Conservation (phyloP, 768 basidiomycete genomes). For the Mycena indigotica region DNA sequence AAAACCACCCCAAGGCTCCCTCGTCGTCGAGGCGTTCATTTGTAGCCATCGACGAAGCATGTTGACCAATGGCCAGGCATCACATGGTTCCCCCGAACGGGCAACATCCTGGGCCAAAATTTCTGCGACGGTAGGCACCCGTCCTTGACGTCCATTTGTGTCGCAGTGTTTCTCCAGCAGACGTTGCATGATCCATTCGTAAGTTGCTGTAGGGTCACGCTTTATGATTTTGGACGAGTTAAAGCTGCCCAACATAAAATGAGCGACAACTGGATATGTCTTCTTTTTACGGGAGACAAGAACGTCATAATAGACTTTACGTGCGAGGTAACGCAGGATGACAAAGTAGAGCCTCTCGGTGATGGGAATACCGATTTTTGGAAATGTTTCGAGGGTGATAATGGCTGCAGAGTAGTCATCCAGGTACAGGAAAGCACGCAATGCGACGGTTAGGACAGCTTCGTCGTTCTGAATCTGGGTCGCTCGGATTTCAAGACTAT, state of each 20-base stretch:
- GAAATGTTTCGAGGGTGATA: slow-evolving; percentile 38
- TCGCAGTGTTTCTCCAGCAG: slow-evolving; percentile 5
- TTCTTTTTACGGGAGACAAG: neutral
- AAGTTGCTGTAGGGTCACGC: neutral
- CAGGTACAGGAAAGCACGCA: slow-evolving; percentile 46
- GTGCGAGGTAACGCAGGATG: slow-evolving; percentile 39
- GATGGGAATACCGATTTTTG: slow-evolving; percentile 30
- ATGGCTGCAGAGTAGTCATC: slow-evolving; percentile 53
- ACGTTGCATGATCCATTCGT: slow-evolving; percentile 13
- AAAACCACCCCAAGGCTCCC: slow-evolving; percentile 1
- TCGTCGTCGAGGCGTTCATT: neutral
- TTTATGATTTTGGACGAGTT: neutral
- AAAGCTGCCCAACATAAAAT: slow-evolving; percentile 12
- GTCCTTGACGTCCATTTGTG: neutral
- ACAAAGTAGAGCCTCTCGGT: slow-evolving; percentile 42
- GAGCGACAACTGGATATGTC: slow-evolving; percentile 2
- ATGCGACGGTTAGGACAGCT: slow-evolving; percentile 40
- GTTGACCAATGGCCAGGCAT: slow-evolving; percentile 8
- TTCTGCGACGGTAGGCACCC: slow-evolving; percentile 12
- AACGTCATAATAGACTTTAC: slow-evolving; percentile 18
- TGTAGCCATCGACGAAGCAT: slow-evolving; percentile 11
- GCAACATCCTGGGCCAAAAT: neutral
- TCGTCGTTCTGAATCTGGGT: slow-evolving; percentile 8
- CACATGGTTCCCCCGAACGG: neutral
- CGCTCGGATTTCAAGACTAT: slow-evolving; percentile 28